Evolutionary conservation across 306 rosid genomes (phyloP).

Genomic region (Betula pendula): DNA sequence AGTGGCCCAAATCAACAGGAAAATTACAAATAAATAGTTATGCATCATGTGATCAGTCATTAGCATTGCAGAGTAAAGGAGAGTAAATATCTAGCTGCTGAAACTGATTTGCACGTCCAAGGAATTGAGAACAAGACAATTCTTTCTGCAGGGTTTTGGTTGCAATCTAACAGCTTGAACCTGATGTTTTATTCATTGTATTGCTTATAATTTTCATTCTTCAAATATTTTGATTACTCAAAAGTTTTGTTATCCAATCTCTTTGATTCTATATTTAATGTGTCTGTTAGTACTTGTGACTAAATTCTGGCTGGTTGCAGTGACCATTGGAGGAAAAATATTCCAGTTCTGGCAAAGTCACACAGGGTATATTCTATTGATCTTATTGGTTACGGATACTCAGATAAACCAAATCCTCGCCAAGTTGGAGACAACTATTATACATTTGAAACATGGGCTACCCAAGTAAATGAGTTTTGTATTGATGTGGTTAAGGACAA

Average conservation of each 20-base stretch:
- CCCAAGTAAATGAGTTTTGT: conserved; percentile 81
- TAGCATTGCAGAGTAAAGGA: neutral
- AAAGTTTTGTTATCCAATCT: conserved; percentile 22
- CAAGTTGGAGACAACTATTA: conserved; percentile 62
- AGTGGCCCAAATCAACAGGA: neutral
- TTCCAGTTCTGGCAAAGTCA: conserved; percentile 65
- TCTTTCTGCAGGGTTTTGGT: neutral
- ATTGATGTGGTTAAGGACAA: conserved; percentile 64
- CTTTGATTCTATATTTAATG: conserved; percentile 20
- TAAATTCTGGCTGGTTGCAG: conserved; percentile 52
- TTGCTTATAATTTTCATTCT: conserved; percentile 3
- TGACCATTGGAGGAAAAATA: conserved; percentile 95
- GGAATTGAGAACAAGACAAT: neutral
- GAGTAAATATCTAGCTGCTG: neutral
- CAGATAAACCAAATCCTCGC: conserved; percentile 90
- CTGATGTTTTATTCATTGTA: neutral
- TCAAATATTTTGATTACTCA: conserved; percentile 6
- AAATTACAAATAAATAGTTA: neutral
- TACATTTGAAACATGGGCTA: conserved; percentile 93
- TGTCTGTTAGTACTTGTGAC: conserved; percentile 30
- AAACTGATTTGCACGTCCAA: neutral
- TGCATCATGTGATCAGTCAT: neutral
- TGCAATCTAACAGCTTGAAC: conserved; percentile 9
- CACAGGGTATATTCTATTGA: conserved; percentile 84
- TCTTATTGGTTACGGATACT: conserved; percentile 97